A percentile compares a stretch with the other conserved stretches of the same genome.
Evolutionary conservation across 352 stramenopile genomes (phyloP).

Genomic region (Globisporangium yorkense): DNA sequence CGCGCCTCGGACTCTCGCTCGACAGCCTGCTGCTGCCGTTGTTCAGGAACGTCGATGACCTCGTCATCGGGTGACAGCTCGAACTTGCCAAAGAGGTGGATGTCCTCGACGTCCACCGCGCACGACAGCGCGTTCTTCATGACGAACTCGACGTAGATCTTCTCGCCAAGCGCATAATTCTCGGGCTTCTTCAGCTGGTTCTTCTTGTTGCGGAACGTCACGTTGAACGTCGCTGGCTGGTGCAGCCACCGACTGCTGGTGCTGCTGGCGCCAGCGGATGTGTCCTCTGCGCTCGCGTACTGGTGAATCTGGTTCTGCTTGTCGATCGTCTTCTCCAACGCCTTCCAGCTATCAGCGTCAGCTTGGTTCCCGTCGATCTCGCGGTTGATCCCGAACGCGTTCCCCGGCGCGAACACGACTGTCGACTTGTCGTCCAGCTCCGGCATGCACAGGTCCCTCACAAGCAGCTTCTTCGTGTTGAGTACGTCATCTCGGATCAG

Average conservation of each 20-base stretch:
- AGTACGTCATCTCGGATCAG: slow-evolving; percentile 14
- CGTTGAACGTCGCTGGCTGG: slow-evolving; percentile 41
- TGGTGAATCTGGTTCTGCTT: slow-evolving; percentile 66
- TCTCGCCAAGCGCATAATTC: slow-evolving; percentile 65
- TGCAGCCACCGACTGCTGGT: slow-evolving; percentile 39
- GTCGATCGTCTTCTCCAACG: slow-evolving; percentile 42
- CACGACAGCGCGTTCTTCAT: slow-evolving; percentile 86
- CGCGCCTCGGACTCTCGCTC: slow-evolving; percentile 15
- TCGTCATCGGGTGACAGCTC: slow-evolving; percentile 22
- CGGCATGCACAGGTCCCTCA: slow-evolving; percentile 71
- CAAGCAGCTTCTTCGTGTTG: slow-evolving; percentile 45
- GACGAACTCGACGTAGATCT: slow-evolving; percentile 84
- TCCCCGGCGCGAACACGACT: slow-evolving; percentile 72
- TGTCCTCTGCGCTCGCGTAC: slow-evolving; percentile 22
- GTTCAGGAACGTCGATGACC: slow-evolving; percentile 45
- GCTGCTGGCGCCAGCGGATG: slow-evolving; percentile 4
- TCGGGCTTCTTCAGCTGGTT: slow-evolving; percentile 29
- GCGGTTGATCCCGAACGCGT: slow-evolving; percentile 61
- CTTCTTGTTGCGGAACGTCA: slow-evolving; percentile 52
- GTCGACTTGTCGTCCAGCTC: slow-evolving; percentile 81
- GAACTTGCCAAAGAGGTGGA: slow-evolving; percentile 79
- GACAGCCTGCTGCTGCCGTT: not conserved
- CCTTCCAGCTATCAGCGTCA: slow-evolving; percentile 55
- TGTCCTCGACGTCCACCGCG: slow-evolving; percentile 72
- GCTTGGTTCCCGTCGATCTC: slow-evolving; percentile 61